Conservation (phyloP, 2,329 filamentous ascomycete species). For the Aspergillus vadensis region DNA sequence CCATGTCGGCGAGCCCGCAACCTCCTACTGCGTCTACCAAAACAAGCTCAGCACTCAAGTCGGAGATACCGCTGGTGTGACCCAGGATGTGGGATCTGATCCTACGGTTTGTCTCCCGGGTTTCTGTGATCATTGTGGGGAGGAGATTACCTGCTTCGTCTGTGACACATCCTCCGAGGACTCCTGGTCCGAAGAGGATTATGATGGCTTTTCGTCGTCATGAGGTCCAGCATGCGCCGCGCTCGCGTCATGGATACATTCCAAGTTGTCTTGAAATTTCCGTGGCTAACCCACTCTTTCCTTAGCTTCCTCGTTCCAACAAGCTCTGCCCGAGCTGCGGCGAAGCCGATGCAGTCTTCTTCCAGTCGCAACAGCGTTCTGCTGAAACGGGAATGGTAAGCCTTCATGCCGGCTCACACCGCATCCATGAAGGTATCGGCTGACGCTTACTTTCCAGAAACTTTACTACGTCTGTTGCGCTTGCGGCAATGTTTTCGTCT, state of each 20-base stretch:
- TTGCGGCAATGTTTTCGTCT: conserved; percentile 80
- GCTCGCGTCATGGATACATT: conserved; percentile 13
- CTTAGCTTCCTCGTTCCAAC: conserved; percentile 84
- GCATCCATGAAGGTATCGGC: conserved; percentile 2
- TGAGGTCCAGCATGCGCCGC: conserved; percentile 2
- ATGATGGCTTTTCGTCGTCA: conserved; percentile 17
- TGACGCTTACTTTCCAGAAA: conserved; percentile 61
- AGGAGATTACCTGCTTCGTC: conserved; percentile 56
- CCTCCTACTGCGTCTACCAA: conserved; percentile 90
- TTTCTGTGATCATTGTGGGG: conserved; percentile 61
- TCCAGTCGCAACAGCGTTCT: conserved; percentile 96
- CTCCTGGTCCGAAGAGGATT: conserved; percentile 18
- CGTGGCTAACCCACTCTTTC: conserved; percentile 35
- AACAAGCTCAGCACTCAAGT: conserved; percentile 89
- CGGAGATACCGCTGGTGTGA: conserved; percentile 94
- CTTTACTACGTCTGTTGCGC: conserved; percentile 91
- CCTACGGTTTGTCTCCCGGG: conserved; percentile 84
- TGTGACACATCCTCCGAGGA: conserved; percentile 48
- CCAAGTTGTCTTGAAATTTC: conserved; percentile 19
- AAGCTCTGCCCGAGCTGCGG: conserved; percentile 82
- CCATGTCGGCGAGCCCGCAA: conserved; percentile 83
- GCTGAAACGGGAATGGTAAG: conserved; percentile 98
- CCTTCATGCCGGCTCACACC: conserved; percentile 11
- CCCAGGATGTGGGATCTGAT: conserved; percentile 94
- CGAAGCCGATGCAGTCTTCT: conserved; percentile 92